Conservation (phyloP, 208 protist species). For the Plasmodiophora brassicae region DNA sequence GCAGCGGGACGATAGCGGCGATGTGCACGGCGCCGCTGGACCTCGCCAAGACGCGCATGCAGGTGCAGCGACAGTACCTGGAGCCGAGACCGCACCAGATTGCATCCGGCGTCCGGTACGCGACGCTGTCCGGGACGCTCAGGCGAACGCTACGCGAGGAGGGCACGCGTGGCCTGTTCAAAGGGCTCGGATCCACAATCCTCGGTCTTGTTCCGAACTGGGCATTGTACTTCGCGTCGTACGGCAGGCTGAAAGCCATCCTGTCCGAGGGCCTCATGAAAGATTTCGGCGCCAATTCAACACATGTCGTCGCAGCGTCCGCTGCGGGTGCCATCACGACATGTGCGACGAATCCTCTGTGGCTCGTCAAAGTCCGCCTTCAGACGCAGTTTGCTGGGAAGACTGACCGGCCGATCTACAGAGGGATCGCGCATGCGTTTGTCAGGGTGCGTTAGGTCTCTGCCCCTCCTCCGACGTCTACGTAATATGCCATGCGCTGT, state of each 20-base stretch:
- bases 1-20: neutral
- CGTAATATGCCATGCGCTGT: neutral
- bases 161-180: neutral
- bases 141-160: neutral
- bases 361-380: constrained; percentile 25
- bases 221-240: constrained; percentile 10
- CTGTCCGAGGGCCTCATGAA: neutral
- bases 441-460: neutral
- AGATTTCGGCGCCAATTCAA: neutral
- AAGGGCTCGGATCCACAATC: neutral
- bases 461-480: neutral
- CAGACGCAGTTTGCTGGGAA: neutral
- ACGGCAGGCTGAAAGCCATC: neutral
- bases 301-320: neutral
- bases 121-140: neutral
- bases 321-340: neutral
- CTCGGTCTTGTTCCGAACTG: constrained; percentile 1
- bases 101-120: neutral
- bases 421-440: neutral
- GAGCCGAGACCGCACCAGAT: neutral
- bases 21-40: constrained; percentile 11
- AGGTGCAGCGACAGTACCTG: neutral
- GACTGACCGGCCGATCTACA: neutral
- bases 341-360: constrained; percentile 17
- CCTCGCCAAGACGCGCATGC: neutral